phyloP scores from a whole-genome alignment of 352 stramenopile genomes.

The Thraustochytrium sp. region DNA sequence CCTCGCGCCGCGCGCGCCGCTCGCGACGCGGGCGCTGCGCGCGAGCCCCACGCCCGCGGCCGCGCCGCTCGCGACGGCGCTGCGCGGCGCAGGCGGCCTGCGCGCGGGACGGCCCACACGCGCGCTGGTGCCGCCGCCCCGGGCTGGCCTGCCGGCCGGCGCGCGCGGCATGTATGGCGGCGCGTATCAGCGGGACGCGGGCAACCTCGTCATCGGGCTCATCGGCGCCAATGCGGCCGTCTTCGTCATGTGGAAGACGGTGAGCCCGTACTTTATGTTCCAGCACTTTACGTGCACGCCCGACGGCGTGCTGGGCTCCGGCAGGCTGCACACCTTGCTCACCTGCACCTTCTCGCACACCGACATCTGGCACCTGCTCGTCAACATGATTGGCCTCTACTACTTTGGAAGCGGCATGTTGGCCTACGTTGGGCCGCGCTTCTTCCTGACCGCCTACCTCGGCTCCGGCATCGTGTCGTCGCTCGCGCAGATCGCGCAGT shows the following conservation, averaged over 20 bases:
- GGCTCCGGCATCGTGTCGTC: not conserved
- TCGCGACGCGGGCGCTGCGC: too few species aligned
- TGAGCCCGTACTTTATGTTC: conserved; percentile 14
- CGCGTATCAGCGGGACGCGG: not conserved
- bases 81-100: too few species aligned
- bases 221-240: conserved; percentile 2
- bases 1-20: too few species aligned
- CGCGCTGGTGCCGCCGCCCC: too few species aligned
- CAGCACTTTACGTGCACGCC: conserved; percentile 22
- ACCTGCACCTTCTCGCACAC: conserved; percentile 3
- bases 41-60: too few species aligned
- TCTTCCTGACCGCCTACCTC: not conserved
- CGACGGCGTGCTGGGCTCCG: not conserved
- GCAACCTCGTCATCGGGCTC: not conserved
- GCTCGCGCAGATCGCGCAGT: not conserved
- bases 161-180: too few species aligned
- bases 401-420: not conserved
- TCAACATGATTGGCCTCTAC: conserved; percentile 21
- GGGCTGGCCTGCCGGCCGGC: too few species aligned
- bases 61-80: too few species aligned
- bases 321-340: not conserved
- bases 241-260: conserved; percentile 21
- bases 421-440: not conserved
- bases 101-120: too few species aligned
- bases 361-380: not conserved